Base-by-base conservation (phyloP, 371 early-diverging fungal genomes). In the Dentiscutata heterogama region DNA sequence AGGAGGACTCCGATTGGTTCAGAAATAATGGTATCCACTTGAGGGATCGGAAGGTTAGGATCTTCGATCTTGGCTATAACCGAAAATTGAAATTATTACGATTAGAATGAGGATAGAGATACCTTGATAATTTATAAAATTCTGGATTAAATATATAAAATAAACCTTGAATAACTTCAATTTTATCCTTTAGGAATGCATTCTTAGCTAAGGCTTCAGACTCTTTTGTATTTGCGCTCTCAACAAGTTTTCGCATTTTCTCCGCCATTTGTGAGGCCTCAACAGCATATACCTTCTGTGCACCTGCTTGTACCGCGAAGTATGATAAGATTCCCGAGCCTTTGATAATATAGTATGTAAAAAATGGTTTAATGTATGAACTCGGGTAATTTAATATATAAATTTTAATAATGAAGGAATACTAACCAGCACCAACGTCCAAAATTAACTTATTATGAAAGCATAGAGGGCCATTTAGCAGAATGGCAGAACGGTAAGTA, bases 1-100 rank as follows among this genome's bases (percentile, higher is more conserved):
- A 98, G 90, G 53, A 99, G 87, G 16, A 99, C 98, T 70, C 96
- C 97, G 83, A 99, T 98, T 16, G 98, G 98, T 85, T 99, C 99
- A 54, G 97, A 96, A 74, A 99, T 93, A 46, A 99, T 94, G 5
- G 96, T 96, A 78, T 99, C 99, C 2, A 99, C 98, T 85, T 91
- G 85, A 18, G 95, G 95, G 25, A 91, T 87, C 54, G 92, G 89
- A 10, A 94, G 82, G 82, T 87, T 83, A 8, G 93, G 88, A 42
- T 95, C 93, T 84, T 97, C 98, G 63, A 97, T 94, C 87, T 96
- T 97, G 86, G 94, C 95, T 94, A 85, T 61, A 50, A 61, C n/a
- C 35, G 35, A 35, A 16, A 42, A 42, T 0, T 10, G 42, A 7
- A 46, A 39, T 16, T 27, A 22, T 20, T 27, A 25, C n/a, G 61